Base-by-base conservation (phyloP, 2,329 filamentous ascomycete species). In the Calycina marina region DNA sequence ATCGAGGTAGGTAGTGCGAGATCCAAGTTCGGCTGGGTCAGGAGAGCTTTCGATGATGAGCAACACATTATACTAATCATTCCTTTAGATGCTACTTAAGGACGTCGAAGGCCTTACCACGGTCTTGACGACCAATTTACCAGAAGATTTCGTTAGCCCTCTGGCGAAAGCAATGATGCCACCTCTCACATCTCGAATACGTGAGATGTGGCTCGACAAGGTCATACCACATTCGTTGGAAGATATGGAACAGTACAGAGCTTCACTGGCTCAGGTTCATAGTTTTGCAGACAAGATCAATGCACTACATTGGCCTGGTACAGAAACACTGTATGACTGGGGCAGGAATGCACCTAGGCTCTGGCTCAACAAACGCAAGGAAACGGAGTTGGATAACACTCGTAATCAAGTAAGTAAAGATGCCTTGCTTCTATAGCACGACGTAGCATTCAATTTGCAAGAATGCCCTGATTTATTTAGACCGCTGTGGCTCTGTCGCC, bases 291-390 rank as follows among this genome's bases (percentile, higher is more conserved):
- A 63, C 5, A 63, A 62, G 1, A 56, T 96, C 5, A 63, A 72
- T 20, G 56, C 60, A 5, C 60, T 76, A 12, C 65, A 69, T 0
- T 88, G 82, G 65, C 62, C 65, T 11, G 66, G 66, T 4, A 61
- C 69, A 29, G 60, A 65, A 10, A 69, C 77, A 18, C 58, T 98
- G 22, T 64, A 70, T 27, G 72, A 82, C 14, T 98, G 90, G 88
- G 75, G 83, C 0, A 70, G 76, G 25, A 75, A 77, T 39, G 79
- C 83, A 1, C 81, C 85, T 0, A 72, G 73, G 36, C 75, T 84
- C 15, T 98, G 90, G 90, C 66, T 96, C 10, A 71, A 71, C 2
- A 88, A 84, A 51, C 78, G 85, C 42, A 74, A 81, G 47, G 85
- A 93, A 47, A 73, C 68, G 18, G 76, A 83, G 0, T 65, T 98